Base-by-base conservation (phyloP, 495 filamentous ascomycete species). In the Pseudomonodictys pantanalensis region DNA sequence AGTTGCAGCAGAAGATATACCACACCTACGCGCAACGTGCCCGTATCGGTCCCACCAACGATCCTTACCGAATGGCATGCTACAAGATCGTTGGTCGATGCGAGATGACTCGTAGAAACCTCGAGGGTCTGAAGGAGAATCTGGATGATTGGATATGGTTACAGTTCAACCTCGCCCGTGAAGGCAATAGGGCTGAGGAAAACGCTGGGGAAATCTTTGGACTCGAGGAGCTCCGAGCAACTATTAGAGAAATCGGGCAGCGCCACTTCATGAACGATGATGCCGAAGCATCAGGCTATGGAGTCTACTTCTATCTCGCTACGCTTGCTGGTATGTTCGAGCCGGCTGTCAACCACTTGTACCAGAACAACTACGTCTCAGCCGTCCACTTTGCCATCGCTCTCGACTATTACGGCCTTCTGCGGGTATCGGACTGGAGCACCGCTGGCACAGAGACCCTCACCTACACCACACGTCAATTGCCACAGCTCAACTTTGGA, bases 121-220 rank as follows among this genome's bases (percentile, higher is more conserved):
- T 97, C 10, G 89, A 95, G n/a, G 81, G 45, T 79, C 20, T 97
- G 17, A 86, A 82, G 52, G 87, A 87, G 54, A 86, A 83, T 23
- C 85, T 95, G 44, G 89, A 96, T 64, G 95, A 97, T 70, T 97
- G 91, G 90, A 85, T 95, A 72, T 99, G 93, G 93, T 74, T 99
- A 55, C 93, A 97, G 70, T 90, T 97, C 72, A 88, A 83, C 64
- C 85, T 99, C 41, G 91, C 92, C 15, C 79, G 95, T 52, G 93
- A 99, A 68, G 85, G 87, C 52, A 90, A 90, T 66, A 84, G 88
- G 51, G 80, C 84, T 9, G 84, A 90, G 50, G 92, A 97, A 68
- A 83, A 87, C 48, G 90, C 92, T 11, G 86, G 86, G 45, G 92
- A 97, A 68, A 83, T 88, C 11, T 97, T 95, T 72, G 91, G 90